Conservation (phyloP, 2,329 filamentous ascomycete genomes). For the Sporothrix dimorphospora region DNA sequence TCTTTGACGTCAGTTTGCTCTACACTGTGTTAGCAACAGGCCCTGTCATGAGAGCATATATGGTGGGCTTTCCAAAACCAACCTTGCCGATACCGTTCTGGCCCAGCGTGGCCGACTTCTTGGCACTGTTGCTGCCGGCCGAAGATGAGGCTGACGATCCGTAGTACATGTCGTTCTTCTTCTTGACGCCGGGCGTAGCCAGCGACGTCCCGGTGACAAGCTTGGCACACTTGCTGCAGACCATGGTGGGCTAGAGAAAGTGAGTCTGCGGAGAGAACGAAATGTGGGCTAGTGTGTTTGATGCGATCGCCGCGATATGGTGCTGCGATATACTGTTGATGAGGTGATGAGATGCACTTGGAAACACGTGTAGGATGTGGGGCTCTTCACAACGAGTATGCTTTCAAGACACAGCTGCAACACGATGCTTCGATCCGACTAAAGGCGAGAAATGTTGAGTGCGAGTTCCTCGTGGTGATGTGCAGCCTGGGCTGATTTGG, state of each 20-base stretch:
- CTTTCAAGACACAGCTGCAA: too few relatives aligned
- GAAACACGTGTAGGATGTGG: neutral
- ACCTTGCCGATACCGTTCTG: slow-evolving; percentile 64
- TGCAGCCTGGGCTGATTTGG: neutral
- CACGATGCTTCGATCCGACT: too few relatives aligned
- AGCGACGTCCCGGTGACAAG: slow-evolving; percentile 62
- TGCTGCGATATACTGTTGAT: neutral
- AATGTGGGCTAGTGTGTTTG: neutral
- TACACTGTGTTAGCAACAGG: slow-evolving; percentile 36
- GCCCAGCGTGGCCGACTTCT: slow-evolving; percentile 58
- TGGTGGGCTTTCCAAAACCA: neutral
- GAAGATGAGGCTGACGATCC: slow-evolving; percentile 57
- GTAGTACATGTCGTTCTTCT: slow-evolving; percentile 68
- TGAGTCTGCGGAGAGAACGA: neutral
- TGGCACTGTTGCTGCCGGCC: slow-evolving; percentile 40
- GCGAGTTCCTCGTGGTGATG: neutral
- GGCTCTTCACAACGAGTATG: neutral
- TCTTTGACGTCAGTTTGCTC: slow-evolving; percentile 67
- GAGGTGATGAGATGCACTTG: neutral
- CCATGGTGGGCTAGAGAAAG: slow-evolving; percentile 41
- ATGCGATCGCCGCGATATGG: neutral
- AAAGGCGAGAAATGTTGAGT: too few relatives aligned
- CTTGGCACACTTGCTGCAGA: slow-evolving; percentile 67
- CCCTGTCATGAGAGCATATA: neutral
- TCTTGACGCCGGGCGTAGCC: slow-evolving; percentile 67